Conservation (phyloP, 108 stramenopile species). For the Skeletonema costatum region DNA sequence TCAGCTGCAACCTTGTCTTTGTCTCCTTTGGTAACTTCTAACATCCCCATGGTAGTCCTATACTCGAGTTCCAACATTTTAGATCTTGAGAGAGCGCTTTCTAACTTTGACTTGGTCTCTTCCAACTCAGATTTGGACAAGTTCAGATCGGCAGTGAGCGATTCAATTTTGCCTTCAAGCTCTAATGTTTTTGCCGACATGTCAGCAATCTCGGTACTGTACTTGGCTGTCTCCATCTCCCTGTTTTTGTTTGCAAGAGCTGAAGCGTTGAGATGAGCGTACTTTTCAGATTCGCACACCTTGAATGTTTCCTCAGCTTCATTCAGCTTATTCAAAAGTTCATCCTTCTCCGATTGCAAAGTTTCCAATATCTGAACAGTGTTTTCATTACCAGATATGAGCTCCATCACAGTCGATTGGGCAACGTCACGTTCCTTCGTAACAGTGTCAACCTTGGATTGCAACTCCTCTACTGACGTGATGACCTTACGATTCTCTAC, state of each 20-base stretch:
- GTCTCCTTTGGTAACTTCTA: background rate
- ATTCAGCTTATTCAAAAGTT: background rate
- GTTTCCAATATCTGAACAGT: background rate
- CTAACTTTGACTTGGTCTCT: background rate
- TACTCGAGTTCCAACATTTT: background rate
- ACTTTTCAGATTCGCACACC: background rate
- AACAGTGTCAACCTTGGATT: background rate
- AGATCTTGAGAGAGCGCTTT: background rate
- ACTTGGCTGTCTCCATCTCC: background rate
- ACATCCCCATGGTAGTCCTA: background rate
- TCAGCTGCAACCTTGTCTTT: background rate
- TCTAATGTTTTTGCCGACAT: background rate
- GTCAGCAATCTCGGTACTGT: background rate
- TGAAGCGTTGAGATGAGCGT: background rate
- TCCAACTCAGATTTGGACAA: background rate
- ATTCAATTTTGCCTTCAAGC: background rate
- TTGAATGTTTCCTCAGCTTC: background rate
- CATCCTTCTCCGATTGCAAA: background rate
- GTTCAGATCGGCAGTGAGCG: background rate
- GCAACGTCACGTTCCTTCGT: background rate
- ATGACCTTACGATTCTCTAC: background rate
- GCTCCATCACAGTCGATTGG: background rate
- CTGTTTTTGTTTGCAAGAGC: background rate
- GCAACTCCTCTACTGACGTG: background rate
- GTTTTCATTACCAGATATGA: background rate